phyloP scores from a whole-genome alignment of 805 yeast species.

The Kodamaea sagamina region DNA sequence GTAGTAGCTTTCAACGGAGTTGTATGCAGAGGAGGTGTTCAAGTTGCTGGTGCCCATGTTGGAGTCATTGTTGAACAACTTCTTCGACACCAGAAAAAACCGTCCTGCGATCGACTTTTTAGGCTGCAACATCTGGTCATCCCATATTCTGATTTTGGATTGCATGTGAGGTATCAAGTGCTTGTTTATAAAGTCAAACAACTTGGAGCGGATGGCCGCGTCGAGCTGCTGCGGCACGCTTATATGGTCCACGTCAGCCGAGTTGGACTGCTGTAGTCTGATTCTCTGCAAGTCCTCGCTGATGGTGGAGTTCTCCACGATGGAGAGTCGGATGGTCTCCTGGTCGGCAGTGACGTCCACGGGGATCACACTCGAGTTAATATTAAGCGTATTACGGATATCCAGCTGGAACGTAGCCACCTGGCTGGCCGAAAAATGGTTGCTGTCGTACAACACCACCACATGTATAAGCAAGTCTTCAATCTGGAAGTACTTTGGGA shows the following conservation, averaged over 20 bases:
- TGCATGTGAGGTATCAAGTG: conserved; percentile 83
- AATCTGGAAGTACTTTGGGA: conserved; percentile 66
- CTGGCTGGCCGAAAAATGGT: conserved; percentile 26
- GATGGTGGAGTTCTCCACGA: conserved; percentile 41
- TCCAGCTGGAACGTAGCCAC: conserved; percentile 31
- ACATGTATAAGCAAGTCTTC: conserved; percentile 57
- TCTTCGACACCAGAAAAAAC: conserved; percentile 65
- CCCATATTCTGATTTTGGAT: conserved; percentile 77
- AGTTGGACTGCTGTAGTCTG: conserved; percentile 23
- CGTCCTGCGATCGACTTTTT: conserved; percentile 75
- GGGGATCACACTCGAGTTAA: conserved; percentile 28
- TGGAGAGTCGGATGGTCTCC: conserved; percentile 10
- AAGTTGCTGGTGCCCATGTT: conserved; percentile 16
- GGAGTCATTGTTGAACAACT: conserved; percentile 50
- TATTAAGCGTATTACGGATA: conserved; percentile 28
- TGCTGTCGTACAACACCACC: conserved; percentile 33
- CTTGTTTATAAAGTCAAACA: conserved; percentile 51
- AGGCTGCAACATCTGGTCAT: conserved; percentile 75
- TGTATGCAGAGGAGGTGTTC: conserved; percentile 36
- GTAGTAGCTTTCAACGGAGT: conserved; percentile 57
- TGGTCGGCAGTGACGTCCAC: conserved; percentile 15
- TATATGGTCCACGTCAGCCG: conserved; percentile 16
- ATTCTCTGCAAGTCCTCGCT: conserved; percentile 51
- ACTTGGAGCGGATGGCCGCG: conserved; percentile 36
- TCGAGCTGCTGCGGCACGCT: conserved; percentile 41